A percentile compares a stretch with the other conserved stretches of the same genome.
Conservation (phyloP, 306 rosid species). For the Hippophae rhamnoides region DNA sequence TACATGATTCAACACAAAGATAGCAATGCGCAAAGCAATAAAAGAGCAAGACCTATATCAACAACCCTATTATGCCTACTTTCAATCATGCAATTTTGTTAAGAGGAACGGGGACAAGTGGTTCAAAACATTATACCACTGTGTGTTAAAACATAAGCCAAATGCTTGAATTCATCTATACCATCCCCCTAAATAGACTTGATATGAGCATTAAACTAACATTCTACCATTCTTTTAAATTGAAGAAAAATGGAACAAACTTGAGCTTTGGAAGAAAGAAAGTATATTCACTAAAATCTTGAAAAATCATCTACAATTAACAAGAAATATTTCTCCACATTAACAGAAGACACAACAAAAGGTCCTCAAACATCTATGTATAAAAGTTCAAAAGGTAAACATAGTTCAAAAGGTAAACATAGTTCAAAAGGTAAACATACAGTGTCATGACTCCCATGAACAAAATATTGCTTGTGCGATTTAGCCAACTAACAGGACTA, state of each 20-base stretch:
- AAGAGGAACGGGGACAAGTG: neutral
- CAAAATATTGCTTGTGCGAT: too few relatives aligned
- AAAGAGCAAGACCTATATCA: neutral
- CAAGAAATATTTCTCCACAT: too few relatives aligned
- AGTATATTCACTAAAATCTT: neutral
- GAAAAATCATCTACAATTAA: neutral
- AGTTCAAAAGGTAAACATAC: too few relatives aligned
- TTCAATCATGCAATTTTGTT: neutral
- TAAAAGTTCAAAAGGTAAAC: too few relatives aligned
- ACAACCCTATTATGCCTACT: neutral
- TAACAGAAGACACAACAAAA: too few relatives aligned
- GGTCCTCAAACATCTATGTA: too few relatives aligned
- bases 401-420: too few relatives aligned
- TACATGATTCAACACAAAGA: neutral
- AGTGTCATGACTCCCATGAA: too few relatives aligned
- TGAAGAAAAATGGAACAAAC: neutral
- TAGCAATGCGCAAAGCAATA: neutral
- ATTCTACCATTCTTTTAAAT: neutral
- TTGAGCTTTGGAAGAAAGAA: neutral
- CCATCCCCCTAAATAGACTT: neutral
- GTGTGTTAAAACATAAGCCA: too few relatives aligned
- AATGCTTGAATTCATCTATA: neutral
- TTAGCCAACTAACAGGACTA: too few relatives aligned
- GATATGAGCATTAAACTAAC: too few relatives aligned
- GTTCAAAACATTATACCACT: neutral